Base-by-base conservation (phyloP, 2,329 filamentous ascomycete species). In the Neonectria hederae region DNA sequence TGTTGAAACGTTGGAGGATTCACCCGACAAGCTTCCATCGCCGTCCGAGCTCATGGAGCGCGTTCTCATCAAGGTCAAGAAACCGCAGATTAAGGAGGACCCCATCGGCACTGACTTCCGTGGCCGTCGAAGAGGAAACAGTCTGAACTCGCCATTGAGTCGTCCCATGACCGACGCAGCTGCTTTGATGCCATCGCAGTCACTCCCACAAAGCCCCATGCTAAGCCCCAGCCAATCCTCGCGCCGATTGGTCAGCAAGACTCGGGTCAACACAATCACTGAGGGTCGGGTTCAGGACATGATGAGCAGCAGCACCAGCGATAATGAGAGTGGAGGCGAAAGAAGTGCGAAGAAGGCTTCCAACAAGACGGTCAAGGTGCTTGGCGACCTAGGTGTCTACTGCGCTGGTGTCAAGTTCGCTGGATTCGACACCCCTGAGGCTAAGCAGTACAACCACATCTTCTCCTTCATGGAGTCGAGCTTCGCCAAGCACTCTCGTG, bases 21-120 rank as follows among this genome's bases (percentile, higher is more conserved):
- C 90, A 49, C 84, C 87, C 3, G 84, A 89, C 67, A 86, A 87
- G 63, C 85, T 98, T 13, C 96, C 96, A 0, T 92, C 93, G 1
- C 96, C 96, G 0, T 92, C 96, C 51, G 90, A 97, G 70, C 84
- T 99, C 51, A 92, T 91, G 80, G 84, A 91, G 72, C 90, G 90
- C 45, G 93, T 98, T 61, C 83, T 99, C 60, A 90, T 98, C 83
- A 99, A 99, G 78, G 96, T 97, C 67, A 99, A 98, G 80, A 91
- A 92, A 69, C 89, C 92, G 13, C 79, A 81, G 28, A 79, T 76
- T 62, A 79, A 78, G 54, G 79, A 81, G 19, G 83, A 85, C 51
- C 71, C 79, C 42, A 53, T 72, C 1, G 53, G 68, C 19, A 69
- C 71, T 11, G 78, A 81, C 49, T 65, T 73, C 10, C 72, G 78